A percentile compares a stretch with the other conserved stretches of the same genome.
Evolutionary conservation across 2,329 filamentous ascomycete genomes (phyloP).

Genomic region (Xylaria sp.): DNA sequence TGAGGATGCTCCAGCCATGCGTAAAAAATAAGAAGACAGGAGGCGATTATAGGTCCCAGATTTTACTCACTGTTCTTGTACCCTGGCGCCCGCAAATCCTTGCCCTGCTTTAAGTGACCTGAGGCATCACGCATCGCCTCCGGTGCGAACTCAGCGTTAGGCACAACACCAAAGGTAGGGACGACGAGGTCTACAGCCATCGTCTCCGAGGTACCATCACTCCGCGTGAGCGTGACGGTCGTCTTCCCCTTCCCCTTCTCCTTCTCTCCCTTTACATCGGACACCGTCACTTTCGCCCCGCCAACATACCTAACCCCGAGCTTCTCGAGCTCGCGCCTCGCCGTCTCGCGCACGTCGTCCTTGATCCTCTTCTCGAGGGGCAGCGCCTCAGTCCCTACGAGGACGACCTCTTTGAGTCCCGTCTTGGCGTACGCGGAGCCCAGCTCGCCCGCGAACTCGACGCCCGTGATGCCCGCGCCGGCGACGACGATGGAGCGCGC

Average conservation of each 20-base stretch:
- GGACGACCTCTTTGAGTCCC: conserved; percentile 59
- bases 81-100: conserved; percentile 51
- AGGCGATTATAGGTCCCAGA: not conserved
- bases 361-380: conserved; percentile 53
- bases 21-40: not conserved
- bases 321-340: conserved; percentile 55
- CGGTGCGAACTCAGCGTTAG: conserved; percentile 60
- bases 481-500: conserved; percentile 63
- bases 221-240: conserved; percentile 38
- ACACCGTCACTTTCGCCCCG: conserved; percentile 52
- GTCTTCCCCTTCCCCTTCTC: conserved; percentile 15
- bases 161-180: conserved; percentile 57
- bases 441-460: conserved; percentile 64
- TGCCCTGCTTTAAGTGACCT: conserved; percentile 54
- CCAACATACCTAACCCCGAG: conserved; percentile 57
- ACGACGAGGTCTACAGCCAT: conserved; percentile 59
- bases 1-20: not conserved
- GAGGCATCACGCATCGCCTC: conserved; percentile 49
- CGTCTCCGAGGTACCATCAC: conserved; percentile 51
- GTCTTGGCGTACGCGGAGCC: conserved; percentile 56
- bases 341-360: conserved; percentile 54
- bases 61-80: conserved; percentile 48
- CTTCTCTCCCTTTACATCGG: not conserved
- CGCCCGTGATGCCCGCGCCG: conserved; percentile 63
- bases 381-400: conserved; percentile 54